A percentile compares a stretch with the other conserved stretches of the same genome.
Evolutionary conservation across 192 early-diverging fungal species (phyloP).

Genomic region (Neocallimastix lanati): DNA sequence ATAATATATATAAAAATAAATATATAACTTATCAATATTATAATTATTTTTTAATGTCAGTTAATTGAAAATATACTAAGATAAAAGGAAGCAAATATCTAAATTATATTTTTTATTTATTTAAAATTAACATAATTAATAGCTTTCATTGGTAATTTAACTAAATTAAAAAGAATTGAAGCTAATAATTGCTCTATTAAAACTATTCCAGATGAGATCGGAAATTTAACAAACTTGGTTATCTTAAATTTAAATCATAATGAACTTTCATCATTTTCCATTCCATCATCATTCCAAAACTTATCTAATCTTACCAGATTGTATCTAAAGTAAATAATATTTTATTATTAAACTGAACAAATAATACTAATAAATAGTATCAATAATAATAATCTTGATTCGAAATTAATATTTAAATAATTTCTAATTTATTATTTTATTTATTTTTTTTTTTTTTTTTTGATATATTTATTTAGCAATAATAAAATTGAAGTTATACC

Average conservation of each 20-base stretch:
- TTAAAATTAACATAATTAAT: background rate
- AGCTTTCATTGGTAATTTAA: conserved; percentile 1
- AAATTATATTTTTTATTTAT: too few species aligned
- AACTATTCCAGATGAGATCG: conserved; percentile 1
- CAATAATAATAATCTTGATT: background rate
- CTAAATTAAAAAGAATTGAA: background rate
- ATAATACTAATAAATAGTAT: background rate
- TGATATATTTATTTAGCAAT: background rate
- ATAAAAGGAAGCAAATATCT: too few species aligned
- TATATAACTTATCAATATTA: too few species aligned
- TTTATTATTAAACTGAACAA: background rate
- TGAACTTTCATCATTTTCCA: conserved; percentile 3
- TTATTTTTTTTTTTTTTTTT: too few species aligned
- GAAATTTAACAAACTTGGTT: background rate
- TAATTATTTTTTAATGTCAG: too few species aligned
- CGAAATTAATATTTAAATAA: too few species aligned
- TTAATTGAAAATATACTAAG: too few species aligned
- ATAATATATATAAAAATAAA: too few species aligned
- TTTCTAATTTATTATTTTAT: too few species aligned
- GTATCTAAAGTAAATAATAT: background rate
- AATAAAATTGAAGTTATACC: conserved; percentile 6
- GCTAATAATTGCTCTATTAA: conserved; percentile 2
- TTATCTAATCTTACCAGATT: background rate
- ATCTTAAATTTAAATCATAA: background rate
- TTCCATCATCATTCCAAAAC: conserved; percentile 1